Evolutionary conservation across 352 stramenopile genomes (phyloP).

Genomic region (Phytophthora podocarpi): DNA sequence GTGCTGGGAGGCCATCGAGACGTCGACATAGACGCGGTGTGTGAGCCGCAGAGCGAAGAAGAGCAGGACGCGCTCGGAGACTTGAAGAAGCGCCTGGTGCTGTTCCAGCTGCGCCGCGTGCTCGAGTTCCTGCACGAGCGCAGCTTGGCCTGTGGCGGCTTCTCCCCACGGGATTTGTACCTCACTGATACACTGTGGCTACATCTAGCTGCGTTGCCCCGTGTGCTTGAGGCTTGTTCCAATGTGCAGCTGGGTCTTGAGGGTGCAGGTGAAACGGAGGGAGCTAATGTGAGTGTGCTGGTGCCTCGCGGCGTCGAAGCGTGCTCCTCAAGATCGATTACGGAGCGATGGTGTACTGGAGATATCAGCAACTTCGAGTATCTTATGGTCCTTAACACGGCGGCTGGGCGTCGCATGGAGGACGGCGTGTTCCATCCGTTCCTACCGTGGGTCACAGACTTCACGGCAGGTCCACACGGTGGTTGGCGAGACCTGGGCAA

Average conservation of each 20-base stretch:
- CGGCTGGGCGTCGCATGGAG: slow-evolving; percentile 83
- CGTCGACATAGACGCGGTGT: slow-evolving; percentile 14
- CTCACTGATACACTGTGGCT: slow-evolving; percentile 60
- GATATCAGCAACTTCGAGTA: slow-evolving; percentile 95
- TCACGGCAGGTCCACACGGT: slow-evolving; percentile 47
- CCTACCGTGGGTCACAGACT: slow-evolving; percentile 96
- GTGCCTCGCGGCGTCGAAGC: slow-evolving; percentile 23
- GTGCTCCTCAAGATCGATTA: slow-evolving; percentile 52
- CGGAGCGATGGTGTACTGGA: slow-evolving; percentile 88
- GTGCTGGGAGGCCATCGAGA: slow-evolving; percentile 46
- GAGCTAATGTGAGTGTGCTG: neutral
- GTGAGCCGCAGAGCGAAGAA: slow-evolving; percentile 21
- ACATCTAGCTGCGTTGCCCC: slow-evolving; percentile 47
- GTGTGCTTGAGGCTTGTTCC: slow-evolving; percentile 12
- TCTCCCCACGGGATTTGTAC: slow-evolving; percentile 49
- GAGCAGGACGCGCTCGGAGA: slow-evolving; percentile 45
- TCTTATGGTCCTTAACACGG: slow-evolving; percentile 91
- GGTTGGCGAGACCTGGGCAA: slow-evolving; percentile 91
- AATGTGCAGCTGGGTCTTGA: neutral
- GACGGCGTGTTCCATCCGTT: slow-evolving; percentile 91
- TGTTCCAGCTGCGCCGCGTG: slow-evolving; percentile 66
- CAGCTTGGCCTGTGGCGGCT: slow-evolving; percentile 44
- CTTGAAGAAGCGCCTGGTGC: slow-evolving; percentile 66
- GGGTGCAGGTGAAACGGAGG: neutral
- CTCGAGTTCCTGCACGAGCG: slow-evolving; percentile 52